phyloP scores from a whole-genome alignment of 805 yeast genomes.

The Candida golubevii region DNA sequence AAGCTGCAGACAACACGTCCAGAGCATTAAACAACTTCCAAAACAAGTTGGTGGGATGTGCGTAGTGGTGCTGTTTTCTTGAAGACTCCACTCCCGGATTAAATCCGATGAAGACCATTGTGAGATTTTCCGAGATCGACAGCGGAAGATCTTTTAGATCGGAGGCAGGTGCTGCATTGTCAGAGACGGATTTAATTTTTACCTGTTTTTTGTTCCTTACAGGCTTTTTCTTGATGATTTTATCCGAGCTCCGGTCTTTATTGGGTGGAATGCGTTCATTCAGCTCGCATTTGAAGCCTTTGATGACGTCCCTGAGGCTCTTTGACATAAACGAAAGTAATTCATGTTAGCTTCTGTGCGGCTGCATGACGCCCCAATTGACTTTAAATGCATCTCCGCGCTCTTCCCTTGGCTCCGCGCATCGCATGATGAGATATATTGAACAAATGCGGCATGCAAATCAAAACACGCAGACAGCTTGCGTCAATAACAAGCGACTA shows the following conservation, averaged over 20 bases:
- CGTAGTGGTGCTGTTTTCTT: conserved; percentile 61
- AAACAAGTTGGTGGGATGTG: conserved; percentile 63
- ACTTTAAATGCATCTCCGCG: conserved; percentile 5
- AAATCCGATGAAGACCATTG: conserved; percentile 60
- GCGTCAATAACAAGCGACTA: too few species aligned
- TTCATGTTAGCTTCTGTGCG: background rate
- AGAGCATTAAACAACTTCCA: conserved; percentile 62
- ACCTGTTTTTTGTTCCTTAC: background rate
- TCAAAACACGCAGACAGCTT: background rate
- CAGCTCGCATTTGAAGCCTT: conserved; percentile 8
- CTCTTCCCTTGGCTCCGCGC: background rate
- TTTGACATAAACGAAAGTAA: conserved; percentile 2
- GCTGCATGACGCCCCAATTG: background rate
- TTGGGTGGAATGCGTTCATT: background rate
- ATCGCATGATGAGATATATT: background rate
- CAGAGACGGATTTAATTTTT: background rate
- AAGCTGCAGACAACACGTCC: conserved; percentile 30
- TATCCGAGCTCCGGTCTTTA: background rate
- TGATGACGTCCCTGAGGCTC: conserved; percentile 8
- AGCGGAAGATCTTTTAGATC: conserved; percentile 30
- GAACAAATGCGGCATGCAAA: background rate
- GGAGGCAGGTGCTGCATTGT: background rate
- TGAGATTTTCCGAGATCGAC: conserved; percentile 22
- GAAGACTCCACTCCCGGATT: conserved; percentile 70
- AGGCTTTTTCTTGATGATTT: background rate